These are phyloP conservation scores for Pisolithus sp. DNA, from an alignment of 768 basidiomycete species.

Conservation along the genomic window DNA sequence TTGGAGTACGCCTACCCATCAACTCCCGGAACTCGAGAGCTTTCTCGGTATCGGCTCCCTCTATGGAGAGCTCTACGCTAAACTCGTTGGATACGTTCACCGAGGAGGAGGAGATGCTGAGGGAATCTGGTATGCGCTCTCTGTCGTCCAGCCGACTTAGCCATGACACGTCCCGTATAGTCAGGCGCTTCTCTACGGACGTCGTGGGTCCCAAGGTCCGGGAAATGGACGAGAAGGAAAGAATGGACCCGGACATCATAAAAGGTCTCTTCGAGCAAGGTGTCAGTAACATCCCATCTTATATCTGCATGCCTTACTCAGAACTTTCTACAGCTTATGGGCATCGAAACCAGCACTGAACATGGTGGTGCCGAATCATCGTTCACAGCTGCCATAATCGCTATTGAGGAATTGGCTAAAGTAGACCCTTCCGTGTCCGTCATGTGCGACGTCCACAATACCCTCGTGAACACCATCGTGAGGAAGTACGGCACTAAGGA, in stretches of 20 bases:
- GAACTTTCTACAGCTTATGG: slow-evolving; percentile 70
- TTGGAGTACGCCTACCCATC: neutral
- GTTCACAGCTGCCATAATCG: slow-evolving; percentile 93
- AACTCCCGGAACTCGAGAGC: slow-evolving; percentile 6
- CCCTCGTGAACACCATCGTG: slow-evolving; percentile 92
- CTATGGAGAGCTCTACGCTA: slow-evolving; percentile 26
- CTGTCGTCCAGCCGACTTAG: neutral
- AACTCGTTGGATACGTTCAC: slow-evolving; percentile 78
- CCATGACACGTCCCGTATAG: slow-evolving; percentile 34
- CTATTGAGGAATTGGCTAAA: slow-evolving; percentile 60
- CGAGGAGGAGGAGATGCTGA: slow-evolving; percentile 91
- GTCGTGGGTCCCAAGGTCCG: slow-evolving; percentile 86
- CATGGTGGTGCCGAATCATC: slow-evolving; percentile 85
- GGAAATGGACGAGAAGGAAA: slow-evolving; percentile 97
- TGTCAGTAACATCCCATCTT: slow-evolving; percentile 38
- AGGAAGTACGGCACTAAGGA: slow-evolving; percentile 79
- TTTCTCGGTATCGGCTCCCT: slow-evolving; percentile 22
- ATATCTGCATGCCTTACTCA: neutral
- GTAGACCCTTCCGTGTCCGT: slow-evolving; percentile 70
- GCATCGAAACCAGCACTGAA: slow-evolving; percentile 83
- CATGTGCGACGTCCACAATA: slow-evolving; percentile 97
- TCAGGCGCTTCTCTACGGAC: slow-evolving; percentile 82
- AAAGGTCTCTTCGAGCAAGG: slow-evolving; percentile 92
- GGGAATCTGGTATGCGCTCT: slow-evolving; percentile 68
- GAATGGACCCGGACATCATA: slow-evolving; percentile 85